Conservation (phyloP, 768 basidiomycete species). For the Hygrophorus pudorinus region DNA sequence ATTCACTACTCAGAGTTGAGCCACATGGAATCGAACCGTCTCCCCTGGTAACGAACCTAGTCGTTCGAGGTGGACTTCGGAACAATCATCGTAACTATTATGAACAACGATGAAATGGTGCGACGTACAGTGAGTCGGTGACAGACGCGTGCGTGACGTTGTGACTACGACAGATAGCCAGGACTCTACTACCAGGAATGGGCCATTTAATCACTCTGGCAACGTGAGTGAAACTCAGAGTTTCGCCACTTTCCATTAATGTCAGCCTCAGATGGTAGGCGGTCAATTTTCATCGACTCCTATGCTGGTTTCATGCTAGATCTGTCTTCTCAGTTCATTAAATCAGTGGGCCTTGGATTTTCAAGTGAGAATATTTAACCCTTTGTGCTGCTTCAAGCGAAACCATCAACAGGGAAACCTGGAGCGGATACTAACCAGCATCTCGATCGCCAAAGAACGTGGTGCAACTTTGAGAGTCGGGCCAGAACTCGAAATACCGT, state of each 20-base stretch:
- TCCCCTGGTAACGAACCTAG: slow-evolving; percentile 67
- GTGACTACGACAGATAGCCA: too few relatives aligned
- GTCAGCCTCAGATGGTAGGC: not conserved
- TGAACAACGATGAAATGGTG: slow-evolving; percentile 2
- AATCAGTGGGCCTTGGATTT: slow-evolving; percentile 99
- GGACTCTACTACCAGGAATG: slow-evolving; percentile 41
- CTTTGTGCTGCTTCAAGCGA: not conserved
- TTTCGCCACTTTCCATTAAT: not conserved
- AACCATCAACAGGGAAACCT: slow-evolving; percentile 65
- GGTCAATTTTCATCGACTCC: not conserved
- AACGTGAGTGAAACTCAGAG: slow-evolving; percentile 43
- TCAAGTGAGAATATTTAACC: slow-evolving; percentile 39
- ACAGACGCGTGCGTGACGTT: too few relatives aligned
- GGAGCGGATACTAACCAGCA: slow-evolving; percentile 83
- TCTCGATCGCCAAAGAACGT: slow-evolving; percentile 75
- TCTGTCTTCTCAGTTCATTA: slow-evolving; percentile 50
- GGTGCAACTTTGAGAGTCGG: slow-evolving; percentile 91
- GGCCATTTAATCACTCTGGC: slow-evolving; percentile 83
- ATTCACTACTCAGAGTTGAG: slow-evolving; percentile 92
- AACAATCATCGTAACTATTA: slow-evolving; percentile 6
- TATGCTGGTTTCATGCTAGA: slow-evolving; percentile 10
- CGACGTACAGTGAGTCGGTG: too few relatives aligned
- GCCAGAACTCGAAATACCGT: slow-evolving; percentile 96
- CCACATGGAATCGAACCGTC: slow-evolving; percentile 79
- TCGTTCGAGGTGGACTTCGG: slow-evolving; percentile 79